Base-by-base conservation (phyloP, 768 basidiomycete genomes). In the Pulveroboletus ravenelii region DNA sequence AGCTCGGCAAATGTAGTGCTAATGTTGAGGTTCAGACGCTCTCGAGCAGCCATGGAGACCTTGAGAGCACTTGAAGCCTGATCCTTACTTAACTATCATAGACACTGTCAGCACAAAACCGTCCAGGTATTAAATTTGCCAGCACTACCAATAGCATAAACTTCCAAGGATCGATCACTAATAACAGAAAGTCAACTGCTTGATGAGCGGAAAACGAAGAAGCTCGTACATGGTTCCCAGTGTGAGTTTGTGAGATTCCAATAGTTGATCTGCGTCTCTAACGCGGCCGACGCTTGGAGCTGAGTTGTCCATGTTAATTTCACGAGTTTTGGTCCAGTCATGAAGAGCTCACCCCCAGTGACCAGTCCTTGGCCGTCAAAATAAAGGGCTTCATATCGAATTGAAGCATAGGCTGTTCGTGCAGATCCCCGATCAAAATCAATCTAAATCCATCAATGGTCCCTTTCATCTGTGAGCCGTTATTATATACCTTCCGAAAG, bases 161-260 rank as follows among this genome's bases (percentile, higher is more conserved):
- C 15, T 84, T 87, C 94, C 95, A 99, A 3, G 96, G 96, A 63
- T 99, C 96, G 54, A 95, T 90, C 47, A 99, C 87, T 90, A 41
- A 36, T 12, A 14, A 23, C 0, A 18, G 14, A 48, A 47, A 30
- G 23, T 69, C 48, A 70, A 35, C 15, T 27, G 3, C 6, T 9
- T 41, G 29, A 43, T 41, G 27, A 37, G 17, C 5, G n/a, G 27
- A 40, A 40, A 31, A 44, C 8, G 32, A 57, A 37, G 48, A 12
- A 1, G 70, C 43, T 35, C 84, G 55, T 62, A 89, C 88, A 66
- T 29, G 96, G 95, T 69, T 98, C 96, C 93, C 96, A 99, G 62
- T 98, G 93, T 42, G 96, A 98, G 63, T 96, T 97, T 20, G 86
- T 85, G 44, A 98, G 69, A 67, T 99, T 99, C 91, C 93, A 99